phyloP scores from a whole-genome alignment of 2,329 filamentous ascomycete species.

The Sclerotinia subarctica region DNA sequence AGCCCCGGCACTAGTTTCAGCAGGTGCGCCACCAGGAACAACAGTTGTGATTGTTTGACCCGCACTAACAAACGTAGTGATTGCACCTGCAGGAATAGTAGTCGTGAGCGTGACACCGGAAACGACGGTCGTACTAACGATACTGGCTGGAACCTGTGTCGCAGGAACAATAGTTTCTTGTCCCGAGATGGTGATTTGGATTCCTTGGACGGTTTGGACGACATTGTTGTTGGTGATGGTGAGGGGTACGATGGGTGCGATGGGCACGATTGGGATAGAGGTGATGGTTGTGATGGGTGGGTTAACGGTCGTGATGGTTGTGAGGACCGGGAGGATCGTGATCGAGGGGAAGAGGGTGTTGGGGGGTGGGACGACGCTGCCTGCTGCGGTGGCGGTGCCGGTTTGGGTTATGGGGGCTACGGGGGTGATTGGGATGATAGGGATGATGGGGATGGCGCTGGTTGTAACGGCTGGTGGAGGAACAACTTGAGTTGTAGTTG shows the following conservation, averaged over 20 bases:
- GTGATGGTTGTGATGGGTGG: conserved; percentile 17
- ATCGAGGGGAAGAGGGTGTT: conserved; percentile 3
- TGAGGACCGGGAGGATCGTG: conserved; percentile 12
- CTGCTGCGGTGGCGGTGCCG: not conserved
- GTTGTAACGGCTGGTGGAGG: not conserved
- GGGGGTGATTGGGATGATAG: not conserved
- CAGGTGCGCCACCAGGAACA: not conserved
- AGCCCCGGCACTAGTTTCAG: conserved; percentile 1
- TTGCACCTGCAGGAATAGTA: not conserved
- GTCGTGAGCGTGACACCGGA: not conserved
- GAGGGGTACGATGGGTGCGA: not conserved
- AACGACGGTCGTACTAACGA: not conserved
- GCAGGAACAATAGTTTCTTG: not conserved
- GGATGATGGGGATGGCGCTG: not conserved
- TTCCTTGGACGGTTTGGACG: not conserved
- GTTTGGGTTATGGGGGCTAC: too few species aligned
- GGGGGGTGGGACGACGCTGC: not conserved
- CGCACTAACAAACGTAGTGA: not conserved
- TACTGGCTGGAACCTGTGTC: not conserved
- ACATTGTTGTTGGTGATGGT: not conserved
- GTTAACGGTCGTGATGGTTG: conserved; percentile 12
- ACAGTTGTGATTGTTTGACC: conserved; percentile 9
- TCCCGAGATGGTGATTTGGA: not conserved
- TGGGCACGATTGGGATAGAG: not conserved
- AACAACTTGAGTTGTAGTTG: not conserved